phyloP scores from a whole-genome alignment of 768 basidiomycete species.

The Phanerodontia chrysosporium region DNA sequence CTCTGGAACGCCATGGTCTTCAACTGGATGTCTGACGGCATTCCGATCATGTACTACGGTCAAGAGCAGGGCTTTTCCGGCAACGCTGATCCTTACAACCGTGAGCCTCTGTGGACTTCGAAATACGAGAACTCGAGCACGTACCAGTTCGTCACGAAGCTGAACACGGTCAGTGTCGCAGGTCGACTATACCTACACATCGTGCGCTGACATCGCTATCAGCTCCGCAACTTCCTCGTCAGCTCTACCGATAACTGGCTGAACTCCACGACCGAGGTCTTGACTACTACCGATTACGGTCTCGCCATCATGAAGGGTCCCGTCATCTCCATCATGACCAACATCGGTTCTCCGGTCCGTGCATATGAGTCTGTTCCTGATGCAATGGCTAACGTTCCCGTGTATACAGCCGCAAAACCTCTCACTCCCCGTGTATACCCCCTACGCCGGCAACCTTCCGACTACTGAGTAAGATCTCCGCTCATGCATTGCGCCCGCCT shows the following conservation, averaged over 20 bases:
- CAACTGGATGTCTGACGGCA: conserved; percentile 77
- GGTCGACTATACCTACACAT: no score
- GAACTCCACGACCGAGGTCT: conserved; percentile 44
- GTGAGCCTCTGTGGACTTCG: conserved; percentile 74
- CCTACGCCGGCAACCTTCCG: conserved; percentile 43
- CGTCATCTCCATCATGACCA: conserved; percentile 60
- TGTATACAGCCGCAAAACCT: conserved; percentile 49
- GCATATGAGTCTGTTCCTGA: no score
- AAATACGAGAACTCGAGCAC: conserved; percentile 53
- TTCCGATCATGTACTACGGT: conserved; percentile 79
- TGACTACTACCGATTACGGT: conserved; percentile 45
- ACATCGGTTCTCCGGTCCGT: conserved; percentile 69
- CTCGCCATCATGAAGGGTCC: conserved; percentile 64
- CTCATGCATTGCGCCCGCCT: background rate
- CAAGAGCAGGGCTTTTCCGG: conserved; percentile 74
- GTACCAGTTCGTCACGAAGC: conserved; percentile 52
- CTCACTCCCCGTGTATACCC: conserved; percentile 55
- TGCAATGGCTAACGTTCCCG: background rate
- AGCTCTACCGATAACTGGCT: conserved; percentile 45
- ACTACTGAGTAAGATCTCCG: conserved; percentile 48
- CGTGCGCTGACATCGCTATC: no score
- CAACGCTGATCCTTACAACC: conserved; percentile 66
- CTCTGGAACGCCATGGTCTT: conserved; percentile 73
- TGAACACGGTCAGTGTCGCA: conserved; percentile 48
- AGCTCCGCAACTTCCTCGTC: conserved; percentile 68